These are phyloP conservation scores for Erucastrum elatum DNA, from an alignment of 345 rosid species.

Conservation along the genomic window DNA sequence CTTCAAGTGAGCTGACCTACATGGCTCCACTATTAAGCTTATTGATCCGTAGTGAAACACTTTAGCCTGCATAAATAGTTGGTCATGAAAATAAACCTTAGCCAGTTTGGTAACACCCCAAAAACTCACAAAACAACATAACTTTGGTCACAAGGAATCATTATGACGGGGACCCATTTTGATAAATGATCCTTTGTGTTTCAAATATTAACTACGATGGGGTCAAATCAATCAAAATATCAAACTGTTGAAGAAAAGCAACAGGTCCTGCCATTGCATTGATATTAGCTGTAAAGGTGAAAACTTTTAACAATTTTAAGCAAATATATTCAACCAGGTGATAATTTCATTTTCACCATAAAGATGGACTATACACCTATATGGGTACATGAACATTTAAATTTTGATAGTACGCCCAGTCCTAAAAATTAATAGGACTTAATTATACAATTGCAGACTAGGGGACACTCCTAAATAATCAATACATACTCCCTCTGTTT, in stretches of 20 bases:
- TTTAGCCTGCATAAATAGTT: constrained; percentile 51
- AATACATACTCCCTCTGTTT: too few relatives aligned
- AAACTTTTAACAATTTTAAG: background rate
- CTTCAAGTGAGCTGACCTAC: constrained; percentile 61
- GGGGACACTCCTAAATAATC: background rate
- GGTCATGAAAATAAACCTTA: constrained; percentile 16
- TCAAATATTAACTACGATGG: background rate
- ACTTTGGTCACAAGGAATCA: constrained; percentile 13
- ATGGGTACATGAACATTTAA: background rate
- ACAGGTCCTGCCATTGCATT: constrained; percentile 13
- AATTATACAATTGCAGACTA: background rate
- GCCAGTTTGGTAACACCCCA: background rate
- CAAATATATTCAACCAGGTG: constrained; percentile 5
- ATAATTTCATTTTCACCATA: constrained; percentile 16
- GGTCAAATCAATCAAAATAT: constrained; percentile 24
- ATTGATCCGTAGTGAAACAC: constrained; percentile 74
- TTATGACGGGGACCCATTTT: constrained; percentile 21
- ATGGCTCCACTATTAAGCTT: constrained; percentile 69
- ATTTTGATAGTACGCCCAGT: background rate
- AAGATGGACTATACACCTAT: background rate
- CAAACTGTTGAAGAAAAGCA: constrained; percentile 17
- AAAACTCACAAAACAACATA: constrained; percentile 1
- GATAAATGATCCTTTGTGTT: constrained; percentile 16
- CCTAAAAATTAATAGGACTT: background rate
- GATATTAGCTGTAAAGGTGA: constrained; percentile 33